These are phyloP conservation scores for Halenospora varia DNA, from an alignment of 495 filamentous ascomycete genomes.

Conservation along the genomic window DNA sequence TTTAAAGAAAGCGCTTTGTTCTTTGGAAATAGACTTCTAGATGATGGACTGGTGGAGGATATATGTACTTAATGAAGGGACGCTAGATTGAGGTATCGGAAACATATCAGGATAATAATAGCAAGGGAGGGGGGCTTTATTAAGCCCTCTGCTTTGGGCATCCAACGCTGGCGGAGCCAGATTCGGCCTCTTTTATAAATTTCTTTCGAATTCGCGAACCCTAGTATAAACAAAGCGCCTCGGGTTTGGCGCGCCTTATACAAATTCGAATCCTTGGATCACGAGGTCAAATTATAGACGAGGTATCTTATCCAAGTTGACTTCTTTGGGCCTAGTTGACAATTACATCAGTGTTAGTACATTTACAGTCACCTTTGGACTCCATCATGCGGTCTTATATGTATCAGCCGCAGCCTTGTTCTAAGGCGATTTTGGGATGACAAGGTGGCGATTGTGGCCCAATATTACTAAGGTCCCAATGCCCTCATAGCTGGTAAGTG, in stretches of 20 bases:
- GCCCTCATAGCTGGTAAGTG: neutral
- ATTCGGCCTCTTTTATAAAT: slow-evolving; percentile 4
- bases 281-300: neutral
- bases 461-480: neutral
- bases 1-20: slow-evolving; percentile 4
- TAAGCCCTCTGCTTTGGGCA: neutral
- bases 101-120: slow-evolving; percentile 7
- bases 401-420: neutral
- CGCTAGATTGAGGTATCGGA: neutral
- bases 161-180: neutral
- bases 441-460: neutral
- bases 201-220: neutral
- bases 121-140: neutral
- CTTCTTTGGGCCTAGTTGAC: neutral
- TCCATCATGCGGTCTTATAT: neutral
- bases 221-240: slow-evolving; percentile 2
- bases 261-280: slow-evolving; percentile 1
- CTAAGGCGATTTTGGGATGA: neutral
- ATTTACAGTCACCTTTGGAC: neutral
- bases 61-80: slow-evolving; percentile 2
- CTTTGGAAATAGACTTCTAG: neutral
- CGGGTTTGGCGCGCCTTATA: neutral
- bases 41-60: neutral
- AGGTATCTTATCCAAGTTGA: neutral
- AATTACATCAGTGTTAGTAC: neutral